Evolutionary conservation across 352 stramenopile genomes (phyloP), one percentile per base, ranked within the genome.

Genomic region (Phytophthora uliginosa): DNA sequence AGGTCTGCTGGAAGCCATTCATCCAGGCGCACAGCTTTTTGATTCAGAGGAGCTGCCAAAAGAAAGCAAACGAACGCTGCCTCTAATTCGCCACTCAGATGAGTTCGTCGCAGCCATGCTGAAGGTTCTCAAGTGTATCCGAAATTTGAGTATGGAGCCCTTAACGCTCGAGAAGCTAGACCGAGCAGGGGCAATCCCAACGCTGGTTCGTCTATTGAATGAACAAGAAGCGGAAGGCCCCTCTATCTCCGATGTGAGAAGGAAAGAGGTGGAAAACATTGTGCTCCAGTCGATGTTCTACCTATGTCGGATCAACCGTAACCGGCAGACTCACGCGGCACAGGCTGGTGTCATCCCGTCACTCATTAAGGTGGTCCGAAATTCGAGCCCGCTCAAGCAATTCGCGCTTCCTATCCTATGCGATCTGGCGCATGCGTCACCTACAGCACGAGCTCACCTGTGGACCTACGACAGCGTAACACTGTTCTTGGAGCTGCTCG

Each of bases 251-350:
- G 74, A 69, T 48, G 75, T 56, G 38, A 93, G 84, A 69, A 80
- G 76, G 24, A 89, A 97, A 65, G 92, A 98, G 59, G 74, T 98
- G 2, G 92, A 98, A 64, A 97, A 97, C 52, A 90, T 98, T 59
- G 86, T 98, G 40, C 80, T 98, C 7, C 93, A 95, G 69, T 86
- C 89, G 4, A 97, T 98, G 83, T 98, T 96, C 60, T 98, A 98
- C 66, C 74, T 98, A 15, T 98, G 95, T 66, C 89, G 92, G 15
- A 96, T 98, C 66, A 98, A 97, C 66, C 79, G 91, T 7, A 95
- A 89, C n/a, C 88, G 95, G 0, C 94, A 98, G 47, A 97, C 89
- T 3, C 86, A 94, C 56, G 95, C 95, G 7, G 93, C 95, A 1
- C 84, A 97, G 53, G 90, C 92, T 18, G 95, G 95, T 9, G 79